Evolutionary conservation across 2,329 filamentous ascomycete species (phyloP), one percentile per base, ranked within the genome.

Genomic region (Albifimbria verrucaria): DNA sequence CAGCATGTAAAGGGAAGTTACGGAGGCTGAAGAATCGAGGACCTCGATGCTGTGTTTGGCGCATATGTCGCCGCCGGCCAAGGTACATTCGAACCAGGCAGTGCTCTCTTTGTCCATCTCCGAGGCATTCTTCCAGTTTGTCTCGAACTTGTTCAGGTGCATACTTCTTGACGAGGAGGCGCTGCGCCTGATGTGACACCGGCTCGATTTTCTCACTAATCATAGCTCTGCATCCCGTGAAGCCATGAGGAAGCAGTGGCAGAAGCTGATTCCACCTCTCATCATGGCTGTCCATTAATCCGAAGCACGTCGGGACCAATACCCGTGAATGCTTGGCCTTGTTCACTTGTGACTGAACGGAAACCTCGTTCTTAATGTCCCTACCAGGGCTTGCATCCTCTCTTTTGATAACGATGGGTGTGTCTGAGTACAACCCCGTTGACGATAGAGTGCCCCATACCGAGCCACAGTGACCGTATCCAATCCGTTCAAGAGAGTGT

Each of bases 301-400:
- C 43, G 12, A 54, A 24, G 17, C 48, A 54, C 9, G 20, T 3
- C 11, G 52, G 44, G n/a, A 54, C 44, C 22, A 25, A 36, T 4
- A 24, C 32, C n/a, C 10, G 22, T 21, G 26, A 36, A 17, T 43
- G 23, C 18, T 20, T n/a, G 5, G 15, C 7, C 4, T 3, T 7
- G 42, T 12, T 39, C 39, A 48, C 24, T 48, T 51, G 48, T 6
- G 43, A 20, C 44, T 54, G 48, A 18, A 54, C 32, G 17, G 18
- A 26, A 3, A 24, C 32, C 15, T 54, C 52, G 44, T 54, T 51
- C 21, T 20, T 17, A 20, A 54, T 48, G 36, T 54, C 48, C 24
- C 52, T 54, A 23, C 44, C 44, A 11, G 52, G 52, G 18, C 52
- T 51, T 25, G 52, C 48, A 25, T 54, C 48, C 23, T 54, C 52